These are phyloP conservation scores for Erythrobasidium hasegawianum DNA, from an alignment of 1,284 basidiomycete genomes.

Conservation along the genomic window DNA sequence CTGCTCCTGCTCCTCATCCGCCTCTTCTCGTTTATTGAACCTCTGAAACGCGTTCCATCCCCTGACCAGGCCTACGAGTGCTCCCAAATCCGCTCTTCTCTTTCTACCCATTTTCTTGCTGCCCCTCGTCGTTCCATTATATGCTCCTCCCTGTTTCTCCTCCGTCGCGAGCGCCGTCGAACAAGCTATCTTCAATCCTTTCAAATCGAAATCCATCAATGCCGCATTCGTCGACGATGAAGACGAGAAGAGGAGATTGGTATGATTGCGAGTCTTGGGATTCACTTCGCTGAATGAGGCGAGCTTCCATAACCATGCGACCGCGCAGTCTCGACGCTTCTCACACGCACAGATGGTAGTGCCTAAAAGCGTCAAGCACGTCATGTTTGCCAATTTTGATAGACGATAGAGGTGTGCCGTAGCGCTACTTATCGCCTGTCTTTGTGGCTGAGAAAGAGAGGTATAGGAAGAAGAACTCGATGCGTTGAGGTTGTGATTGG, in stretches of 20 bases:
- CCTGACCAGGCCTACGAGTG: constrained; percentile 20
- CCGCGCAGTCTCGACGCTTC: constrained; percentile 41
- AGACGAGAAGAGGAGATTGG: not conserved
- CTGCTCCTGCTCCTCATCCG: no score
- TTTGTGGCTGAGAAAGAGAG: constrained; percentile 19
- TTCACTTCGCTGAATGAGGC: constrained; percentile 31
- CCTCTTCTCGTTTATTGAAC: not conserved
- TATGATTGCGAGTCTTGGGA: not conserved
- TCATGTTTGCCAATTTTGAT: constrained; percentile 33
- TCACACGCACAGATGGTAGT: constrained; percentile 43
- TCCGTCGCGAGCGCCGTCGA: constrained; percentile 28
- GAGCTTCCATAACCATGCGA: constrained; percentile 41
- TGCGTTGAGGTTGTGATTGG: no score
- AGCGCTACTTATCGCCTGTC: constrained; percentile 6
- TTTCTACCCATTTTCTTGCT: constrained; percentile 28
- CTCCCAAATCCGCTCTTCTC: constrained; percentile 26
- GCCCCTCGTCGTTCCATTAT: constrained; percentile 4
- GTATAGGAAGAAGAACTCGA: constrained; percentile 50
- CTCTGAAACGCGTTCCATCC: constrained; percentile 14
- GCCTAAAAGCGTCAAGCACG: constrained; percentile 36
- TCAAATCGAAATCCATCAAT: constrained; percentile 22
- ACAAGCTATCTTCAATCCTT: constrained; percentile 22
- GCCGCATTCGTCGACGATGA: not conserved
- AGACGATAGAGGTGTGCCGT: constrained; percentile 36
- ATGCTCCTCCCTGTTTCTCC: constrained; percentile 18